Conservation (phyloP, 2,329 filamentous ascomycete species). For the Paraconiothyrium brasiliense region DNA sequence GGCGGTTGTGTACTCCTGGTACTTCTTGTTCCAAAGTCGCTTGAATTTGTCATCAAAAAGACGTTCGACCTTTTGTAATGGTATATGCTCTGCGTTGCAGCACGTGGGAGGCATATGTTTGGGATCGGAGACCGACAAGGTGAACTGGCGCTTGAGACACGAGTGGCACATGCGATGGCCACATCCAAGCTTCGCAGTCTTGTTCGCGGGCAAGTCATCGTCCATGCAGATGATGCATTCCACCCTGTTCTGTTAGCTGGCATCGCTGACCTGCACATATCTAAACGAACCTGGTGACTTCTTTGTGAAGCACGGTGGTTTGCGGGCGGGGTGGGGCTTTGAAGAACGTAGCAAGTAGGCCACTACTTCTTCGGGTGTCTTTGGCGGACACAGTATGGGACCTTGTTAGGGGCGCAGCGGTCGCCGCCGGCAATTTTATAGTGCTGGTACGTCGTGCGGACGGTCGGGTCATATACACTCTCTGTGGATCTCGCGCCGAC, state of each 20-base stretch:
- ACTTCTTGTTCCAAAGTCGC: constrained; percentile 81
- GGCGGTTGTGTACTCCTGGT: constrained; percentile 75
- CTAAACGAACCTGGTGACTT: constrained; percentile 32
- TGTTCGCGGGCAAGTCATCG: constrained; percentile 70
- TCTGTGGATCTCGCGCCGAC: constrained; percentile 43
- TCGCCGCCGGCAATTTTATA: constrained; percentile 34
- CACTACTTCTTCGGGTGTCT: constrained; percentile 44
- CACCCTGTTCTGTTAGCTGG: constrained; percentile 59
- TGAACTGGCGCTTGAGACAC: constrained; percentile 79
- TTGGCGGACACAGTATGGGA: constrained; percentile 34
- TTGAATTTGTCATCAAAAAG: constrained; percentile 81
- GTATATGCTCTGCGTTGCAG: constrained; percentile 77
- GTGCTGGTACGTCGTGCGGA: constrained; percentile 43
- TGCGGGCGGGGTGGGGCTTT: constrained; percentile 36
- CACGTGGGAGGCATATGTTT: constrained; percentile 87
- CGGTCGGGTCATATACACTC: constrained; percentile 39
- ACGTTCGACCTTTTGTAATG: constrained; percentile 77
- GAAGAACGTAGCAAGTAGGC: constrained; percentile 45
- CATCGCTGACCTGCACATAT: neutral
- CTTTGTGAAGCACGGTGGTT: constrained; percentile 35
- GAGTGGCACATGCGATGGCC: constrained; percentile 82
- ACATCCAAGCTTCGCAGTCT: constrained; percentile 77
- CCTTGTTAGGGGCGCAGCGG: constrained; percentile 36
- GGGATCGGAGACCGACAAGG: constrained; percentile 77
- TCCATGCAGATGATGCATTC: constrained; percentile 77